Evolutionary conservation across 148 eudicot species (phyloP).

Genomic region (Polygonum aviculare): DNA sequence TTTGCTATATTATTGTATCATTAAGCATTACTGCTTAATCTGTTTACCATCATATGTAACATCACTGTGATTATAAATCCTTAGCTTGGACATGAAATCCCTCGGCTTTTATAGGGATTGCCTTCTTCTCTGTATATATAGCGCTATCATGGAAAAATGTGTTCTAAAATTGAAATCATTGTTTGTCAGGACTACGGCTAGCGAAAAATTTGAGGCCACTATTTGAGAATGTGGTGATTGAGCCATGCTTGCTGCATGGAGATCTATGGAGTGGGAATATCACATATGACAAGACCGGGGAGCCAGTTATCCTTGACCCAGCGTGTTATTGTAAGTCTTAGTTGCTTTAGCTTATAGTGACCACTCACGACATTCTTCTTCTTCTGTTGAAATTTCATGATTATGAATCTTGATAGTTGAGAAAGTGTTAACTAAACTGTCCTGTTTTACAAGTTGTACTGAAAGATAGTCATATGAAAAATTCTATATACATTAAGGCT

Average conservation of each 20-base stretch:
- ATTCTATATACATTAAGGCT: neutral
- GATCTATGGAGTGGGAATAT: constrained; percentile 99
- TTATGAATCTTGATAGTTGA: neutral
- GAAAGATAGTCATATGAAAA: neutral
- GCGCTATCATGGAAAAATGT: neutral
- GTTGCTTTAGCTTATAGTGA: constrained; percentile 3
- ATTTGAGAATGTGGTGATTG: constrained; percentile 59
- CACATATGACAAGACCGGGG: constrained; percentile 72
- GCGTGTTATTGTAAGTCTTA: constrained; percentile 89
- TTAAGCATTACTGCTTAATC: neutral
- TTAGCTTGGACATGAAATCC: neutral
- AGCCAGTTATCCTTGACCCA: constrained; percentile 93
- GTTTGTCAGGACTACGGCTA: constrained; percentile 65
- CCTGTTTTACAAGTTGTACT: neutral
- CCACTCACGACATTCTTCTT: neutral
- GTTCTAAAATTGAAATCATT: neutral
- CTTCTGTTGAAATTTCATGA: neutral
- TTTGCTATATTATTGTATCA: neutral
- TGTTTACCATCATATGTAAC: neutral
- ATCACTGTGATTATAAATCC: neutral
- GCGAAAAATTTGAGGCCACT: constrained; percentile 62
- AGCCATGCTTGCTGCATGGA: constrained; percentile 95
- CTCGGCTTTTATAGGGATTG: neutral
- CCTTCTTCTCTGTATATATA: neutral
- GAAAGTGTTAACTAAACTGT: neutral